Percentiles rank a stretch among this genome's conserved stretches.
Evolutionary conservation across 805 yeast genomes (phyloP).

Genomic region (Candida endomychidarum): DNA sequence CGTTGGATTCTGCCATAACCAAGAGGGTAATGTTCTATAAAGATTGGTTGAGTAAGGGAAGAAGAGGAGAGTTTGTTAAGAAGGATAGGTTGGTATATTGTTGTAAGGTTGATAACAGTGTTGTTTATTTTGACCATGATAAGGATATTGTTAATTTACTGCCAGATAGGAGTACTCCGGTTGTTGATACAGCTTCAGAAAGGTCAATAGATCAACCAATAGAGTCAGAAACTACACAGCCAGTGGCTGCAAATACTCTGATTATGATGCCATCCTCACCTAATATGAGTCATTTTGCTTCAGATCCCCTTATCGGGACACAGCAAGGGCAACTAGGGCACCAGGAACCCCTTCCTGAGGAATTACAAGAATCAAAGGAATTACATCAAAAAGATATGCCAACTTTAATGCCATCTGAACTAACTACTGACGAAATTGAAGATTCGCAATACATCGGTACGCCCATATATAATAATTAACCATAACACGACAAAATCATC

Average conservation of each 20-base stretch:
- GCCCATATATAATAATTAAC: slow-evolving; percentile 5
- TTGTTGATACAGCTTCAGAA: too few species aligned
- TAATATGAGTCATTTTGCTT: slow-evolving; percentile 7
- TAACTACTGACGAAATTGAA: slow-evolving; percentile 19
- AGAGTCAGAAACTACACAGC: slow-evolving; percentile 1
- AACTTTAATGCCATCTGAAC: slow-evolving; percentile 5
- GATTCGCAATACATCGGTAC: slow-evolving; percentile 29
- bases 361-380: too few species aligned
- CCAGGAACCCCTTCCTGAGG: too few species aligned
- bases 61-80: neutral
- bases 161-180: too few species aligned
- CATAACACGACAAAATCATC: slow-evolving; percentile 6
- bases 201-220: too few species aligned
- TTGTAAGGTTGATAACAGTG: neutral
- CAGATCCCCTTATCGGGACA: too few species aligned
- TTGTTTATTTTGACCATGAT: slow-evolving; percentile 5
- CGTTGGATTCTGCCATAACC: slow-evolving; percentile 21
- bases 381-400: slow-evolving; percentile 2
- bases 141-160: neutral
- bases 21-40: slow-evolving; percentile 30
- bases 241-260: slow-evolving; percentile 10
- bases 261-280: slow-evolving; percentile 19
- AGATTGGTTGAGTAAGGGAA: slow-evolving; percentile 37
- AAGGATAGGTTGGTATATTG: slow-evolving; percentile 8
- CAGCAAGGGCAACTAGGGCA: too few species aligned